These are phyloP conservation scores for Mikania micrantha DNA, from an alignment of 129 eudicot species.

Conservation along the genomic window DNA sequence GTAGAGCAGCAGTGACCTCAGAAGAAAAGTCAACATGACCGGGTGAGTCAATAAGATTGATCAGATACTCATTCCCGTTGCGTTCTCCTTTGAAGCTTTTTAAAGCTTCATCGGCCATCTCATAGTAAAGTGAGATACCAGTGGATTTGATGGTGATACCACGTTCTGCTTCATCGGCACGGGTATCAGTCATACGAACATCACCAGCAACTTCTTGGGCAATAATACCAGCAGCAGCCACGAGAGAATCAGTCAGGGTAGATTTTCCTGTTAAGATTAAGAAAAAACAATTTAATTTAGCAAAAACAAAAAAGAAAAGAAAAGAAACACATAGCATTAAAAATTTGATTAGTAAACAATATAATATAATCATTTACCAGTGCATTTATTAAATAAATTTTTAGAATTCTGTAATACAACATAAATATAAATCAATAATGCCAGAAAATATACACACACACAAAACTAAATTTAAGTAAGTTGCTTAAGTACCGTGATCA, in stretches of 20 bases:
- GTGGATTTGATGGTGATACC: slow-evolving; percentile 65
- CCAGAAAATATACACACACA: not conserved
- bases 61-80: slow-evolving; percentile 48
- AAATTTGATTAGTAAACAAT: not conserved
- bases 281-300: not conserved
- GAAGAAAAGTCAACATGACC: slow-evolving; percentile 63
- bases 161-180: slow-evolving; percentile 66
- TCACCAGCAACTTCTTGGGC: slow-evolving; percentile 56
- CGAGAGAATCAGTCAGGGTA: slow-evolving; percentile 55
- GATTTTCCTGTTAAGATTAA: slow-evolving; percentile 32
- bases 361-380: no score
- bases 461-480: not conserved
- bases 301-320: not conserved
- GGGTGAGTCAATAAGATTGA: slow-evolving; percentile 59
- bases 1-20: slow-evolving; percentile 61
- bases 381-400: no score
- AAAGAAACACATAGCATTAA: not conserved
- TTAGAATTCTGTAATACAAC: not conserved
- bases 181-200: slow-evolving; percentile 66
- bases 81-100: slow-evolving; percentile 43
- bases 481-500: slow-evolving; percentile 51
- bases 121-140: slow-evolving; percentile 52
- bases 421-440: not conserved
- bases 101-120: slow-evolving; percentile 44
- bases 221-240: slow-evolving; percentile 61